A percentile compares a stretch with the other conserved stretches of the same genome.
These are phyloP conservation scores for Saccharomycopsis sp. DNA, from an alignment of 805 yeast genomes.

Conservation along the genomic window DNA sequence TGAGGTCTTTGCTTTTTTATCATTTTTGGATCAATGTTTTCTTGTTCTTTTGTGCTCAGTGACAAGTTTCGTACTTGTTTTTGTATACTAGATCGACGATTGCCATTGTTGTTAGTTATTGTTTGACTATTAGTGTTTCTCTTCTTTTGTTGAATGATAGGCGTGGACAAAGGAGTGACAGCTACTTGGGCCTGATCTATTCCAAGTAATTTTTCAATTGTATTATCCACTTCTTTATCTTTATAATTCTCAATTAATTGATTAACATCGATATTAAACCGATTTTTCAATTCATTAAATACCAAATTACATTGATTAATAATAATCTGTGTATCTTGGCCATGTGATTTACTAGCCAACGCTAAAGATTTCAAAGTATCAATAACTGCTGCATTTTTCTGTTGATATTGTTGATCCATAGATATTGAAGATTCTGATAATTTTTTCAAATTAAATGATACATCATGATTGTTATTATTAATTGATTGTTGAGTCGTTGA, in stretches of 20 bases:
- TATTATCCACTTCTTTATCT: constrained; percentile 23
- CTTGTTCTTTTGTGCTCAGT: constrained; percentile 7
- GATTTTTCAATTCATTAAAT: constrained; percentile 34
- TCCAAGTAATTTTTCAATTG: constrained; percentile 8
- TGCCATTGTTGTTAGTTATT: constrained; percentile 17
- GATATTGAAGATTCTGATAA: constrained; percentile 40
- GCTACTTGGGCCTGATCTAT: not conserved
- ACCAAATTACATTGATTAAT: constrained; percentile 42
- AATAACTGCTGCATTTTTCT: constrained; percentile 38
- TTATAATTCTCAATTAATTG: constrained; percentile 28
- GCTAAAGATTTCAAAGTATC: constrained; percentile 40
- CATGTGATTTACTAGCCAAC: constrained; percentile 39
- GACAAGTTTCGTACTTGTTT: constrained; percentile 11
- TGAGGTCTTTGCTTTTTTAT: constrained; percentile 3
- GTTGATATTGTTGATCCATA: constrained; percentile 42
- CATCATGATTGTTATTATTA: constrained; percentile 40
- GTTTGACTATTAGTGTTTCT: constrained; percentile 5
- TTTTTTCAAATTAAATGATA: constrained; percentile 43
- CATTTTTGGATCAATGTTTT: constrained; percentile 12
- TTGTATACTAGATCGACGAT: constrained; percentile 12
- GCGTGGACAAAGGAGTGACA: not conserved
- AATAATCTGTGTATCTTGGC: constrained; percentile 39
- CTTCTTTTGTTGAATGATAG: constrained; percentile 1
- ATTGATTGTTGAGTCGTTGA: constrained; percentile 33
- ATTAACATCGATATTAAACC: constrained; percentile 26